Percentiles rank a stretch among this genome's conserved stretches.
phyloP scores from a whole-genome alignment of 768 basidiomycete species.

The Cystobasidium ongulense region DNA sequence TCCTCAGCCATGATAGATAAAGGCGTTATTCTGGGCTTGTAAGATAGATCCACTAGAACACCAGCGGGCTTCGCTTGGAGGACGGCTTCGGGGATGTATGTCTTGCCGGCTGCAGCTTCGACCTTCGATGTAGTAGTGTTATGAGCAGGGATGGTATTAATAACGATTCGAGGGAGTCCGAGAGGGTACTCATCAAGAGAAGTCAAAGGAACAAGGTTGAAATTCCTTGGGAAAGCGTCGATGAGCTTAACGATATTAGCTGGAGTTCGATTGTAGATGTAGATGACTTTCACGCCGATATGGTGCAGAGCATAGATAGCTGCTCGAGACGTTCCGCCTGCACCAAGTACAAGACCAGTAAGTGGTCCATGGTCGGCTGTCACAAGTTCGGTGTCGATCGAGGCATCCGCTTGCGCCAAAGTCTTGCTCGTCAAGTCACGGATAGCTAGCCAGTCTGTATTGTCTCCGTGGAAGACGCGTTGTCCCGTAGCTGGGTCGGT shows the following conservation, averaged over 20 bases:
- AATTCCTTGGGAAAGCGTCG: slow-evolving; percentile 58
- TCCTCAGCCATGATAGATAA: slow-evolving; percentile 61
- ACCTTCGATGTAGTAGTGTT: slow-evolving; percentile 47
- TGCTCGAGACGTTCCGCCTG: slow-evolving; percentile 88
- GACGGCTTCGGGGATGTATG: slow-evolving; percentile 52
- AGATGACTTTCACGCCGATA: slow-evolving; percentile 62
- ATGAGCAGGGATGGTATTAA: slow-evolving; percentile 78
- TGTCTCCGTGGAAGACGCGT: slow-evolving; percentile 70
- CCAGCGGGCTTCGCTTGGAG: slow-evolving; percentile 58
- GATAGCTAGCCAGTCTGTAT: slow-evolving; percentile 94
- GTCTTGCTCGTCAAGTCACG: slow-evolving; percentile 49
- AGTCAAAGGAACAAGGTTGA: slow-evolving; percentile 57
- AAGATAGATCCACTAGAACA: slow-evolving; percentile 87
- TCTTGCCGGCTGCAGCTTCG: slow-evolving; percentile 41
- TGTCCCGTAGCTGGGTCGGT: slow-evolving; percentile 45
- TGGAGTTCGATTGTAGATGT: slow-evolving; percentile 77
- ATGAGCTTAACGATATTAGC: slow-evolving; percentile 65
- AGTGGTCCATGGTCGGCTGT: slow-evolving; percentile 37
- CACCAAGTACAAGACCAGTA: slow-evolving; percentile 79
- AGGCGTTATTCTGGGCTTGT: slow-evolving; percentile 77
- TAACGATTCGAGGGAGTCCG: slow-evolving; percentile 60
- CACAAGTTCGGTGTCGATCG: neutral
- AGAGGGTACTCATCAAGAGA: slow-evolving; percentile 48
- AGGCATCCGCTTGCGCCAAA: slow-evolving; percentile 35
- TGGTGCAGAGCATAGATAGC: slow-evolving; percentile 79